Evolutionary conservation across 2,329 filamentous ascomycete genomes (phyloP), one percentile per base, ranked within the genome.

Genomic region (Ophiosphaerella herpotricha): DNA sequence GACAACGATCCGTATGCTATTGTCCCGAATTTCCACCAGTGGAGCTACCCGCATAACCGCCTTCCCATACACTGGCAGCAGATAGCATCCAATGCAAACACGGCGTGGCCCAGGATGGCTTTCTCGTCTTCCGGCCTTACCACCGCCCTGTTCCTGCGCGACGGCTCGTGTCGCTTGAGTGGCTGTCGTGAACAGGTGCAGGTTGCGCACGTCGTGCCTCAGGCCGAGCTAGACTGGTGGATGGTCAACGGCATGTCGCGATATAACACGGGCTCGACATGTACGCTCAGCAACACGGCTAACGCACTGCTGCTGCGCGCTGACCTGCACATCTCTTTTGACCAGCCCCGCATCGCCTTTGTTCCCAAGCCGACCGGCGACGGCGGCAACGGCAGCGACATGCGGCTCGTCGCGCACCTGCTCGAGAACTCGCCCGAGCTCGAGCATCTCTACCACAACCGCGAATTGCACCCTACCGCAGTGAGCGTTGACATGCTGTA

Each of bases 321-420:
- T 23, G 51, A 60, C 35, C 46, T 60, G 4, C 56, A 61, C 48
- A 52, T 50, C 23, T 50, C 48, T 33, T 61, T 61, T 40, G 56
- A 61, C 49, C 46, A 48, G 39, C 34, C 26, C 24, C 43, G 48
- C 14, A 38, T 60, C 42, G 54, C 46, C 38, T 60, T 60, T 13
- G 50, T 55, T 7, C 57, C 56, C 12, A 61, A 60, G 43, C 46
- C 43, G 5, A 39, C 39, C 33, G 18, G n/a, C 18, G 39, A 49
- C 23, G 16, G 16, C 16, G 3, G 16, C 16, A 18, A 18, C 16
- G 34, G 35, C 39, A 39, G 29, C 16, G 26, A 11, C 7, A 46
- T 53, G 41, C 42, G 42, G 7, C 39, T 53, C 11, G 45, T 46
- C 29, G 32, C 38, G 21, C 50, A 49, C 21, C 11, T 53, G 37